A percentile compares a stretch with the other conserved stretches of the same genome.
Evolutionary conservation across 1,139 yeast species (phyloP).

Genomic region (Debaryomyces coudertii): DNA sequence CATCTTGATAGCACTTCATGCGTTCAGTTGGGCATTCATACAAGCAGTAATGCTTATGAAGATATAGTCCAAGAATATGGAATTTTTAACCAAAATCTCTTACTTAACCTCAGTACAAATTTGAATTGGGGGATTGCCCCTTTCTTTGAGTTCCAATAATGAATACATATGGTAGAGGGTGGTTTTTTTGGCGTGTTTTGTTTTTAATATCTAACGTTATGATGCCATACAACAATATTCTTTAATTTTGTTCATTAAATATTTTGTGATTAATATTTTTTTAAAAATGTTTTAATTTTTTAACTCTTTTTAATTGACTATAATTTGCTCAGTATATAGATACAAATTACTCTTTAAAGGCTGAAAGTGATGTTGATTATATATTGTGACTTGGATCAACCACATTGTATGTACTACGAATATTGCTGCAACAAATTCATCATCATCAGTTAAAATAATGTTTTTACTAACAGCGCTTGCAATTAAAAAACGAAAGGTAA

Average conservation of each 20-base stretch:
- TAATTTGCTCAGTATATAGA: too few relatives aligned
- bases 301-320: too few relatives aligned
- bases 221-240: constrained; percentile 17
- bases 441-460: constrained; percentile 62
- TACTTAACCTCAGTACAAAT: constrained; percentile 24
- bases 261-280: too few relatives aligned
- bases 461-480: constrained; percentile 38
- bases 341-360: too few relatives aligned
- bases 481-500: constrained; percentile 16
- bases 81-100: constrained; percentile 17
- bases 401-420: constrained; percentile 61
- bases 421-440: constrained; percentile 61
- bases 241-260: too few relatives aligned
- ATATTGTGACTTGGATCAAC: constrained; percentile 59
- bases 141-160: constrained; percentile 25
- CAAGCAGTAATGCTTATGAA: constrained; percentile 24
- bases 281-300: too few relatives aligned
- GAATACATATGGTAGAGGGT: constrained; percentile 22
- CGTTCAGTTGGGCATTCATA: constrained; percentile 22
- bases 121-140: constrained; percentile 22
- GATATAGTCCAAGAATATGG: constrained; percentile 15
- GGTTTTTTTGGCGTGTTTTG: constrained; percentile 19
- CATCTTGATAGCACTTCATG: constrained; percentile 18
- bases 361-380: too few relatives aligned
- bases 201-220: constrained; percentile 22